A percentile compares a stretch with the other conserved stretches of the same genome.
These are phyloP conservation scores for Aureobasidium subglaciale DNA, from an alignment of 2,329 filamentous ascomycete species.

Conservation along the genomic window DNA sequence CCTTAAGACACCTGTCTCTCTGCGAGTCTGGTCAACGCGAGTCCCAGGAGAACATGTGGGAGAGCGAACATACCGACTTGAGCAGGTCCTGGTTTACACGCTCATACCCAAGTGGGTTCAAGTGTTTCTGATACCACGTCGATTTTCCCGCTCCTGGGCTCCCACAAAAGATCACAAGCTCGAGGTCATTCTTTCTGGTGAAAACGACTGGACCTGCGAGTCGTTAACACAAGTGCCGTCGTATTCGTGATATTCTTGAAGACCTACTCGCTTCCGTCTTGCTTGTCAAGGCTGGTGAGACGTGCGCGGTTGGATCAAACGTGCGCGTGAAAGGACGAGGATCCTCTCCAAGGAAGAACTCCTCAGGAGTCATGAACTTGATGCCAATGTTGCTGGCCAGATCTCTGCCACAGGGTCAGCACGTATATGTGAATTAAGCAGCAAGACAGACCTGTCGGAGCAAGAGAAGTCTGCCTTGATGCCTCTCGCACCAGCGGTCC, in stretches of 20 bases:
- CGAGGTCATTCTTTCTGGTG: constrained; percentile 57
- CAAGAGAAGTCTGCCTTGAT: constrained; percentile 51
- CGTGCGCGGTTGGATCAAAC: constrained; percentile 62
- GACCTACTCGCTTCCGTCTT: constrained; percentile 31
- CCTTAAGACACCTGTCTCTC: constrained; percentile 62
- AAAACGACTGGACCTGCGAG: constrained; percentile 30
- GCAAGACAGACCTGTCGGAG: constrained; percentile 47
- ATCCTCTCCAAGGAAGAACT: constrained; percentile 70
- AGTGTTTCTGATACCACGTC: constrained; percentile 73
- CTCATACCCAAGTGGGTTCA: constrained; percentile 72
- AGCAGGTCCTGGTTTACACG: constrained; percentile 86
- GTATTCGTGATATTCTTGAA: background rate
- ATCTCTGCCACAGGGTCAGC: constrained; percentile 47
- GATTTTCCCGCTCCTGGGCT: constrained; percentile 88
- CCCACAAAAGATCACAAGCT: constrained; percentile 80
- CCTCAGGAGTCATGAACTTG: constrained; percentile 77
- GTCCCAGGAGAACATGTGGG: too few species aligned
- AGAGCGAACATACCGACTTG: constrained; percentile 52
- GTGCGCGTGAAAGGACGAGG: constrained; percentile 59
- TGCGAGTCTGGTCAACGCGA: constrained; percentile 31
- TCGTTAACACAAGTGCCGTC: constrained; percentile 17
- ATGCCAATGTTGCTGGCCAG: constrained; percentile 82
- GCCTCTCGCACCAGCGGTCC: constrained; percentile 34
- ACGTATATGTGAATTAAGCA: background rate
- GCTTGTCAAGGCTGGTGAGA: constrained; percentile 26